Percentiles rank a stretch among this genome's conserved stretches.
These are phyloP conservation scores for Volvox reticuliferus DNA, from an alignment of 139 green algal species.

Conservation along the genomic window DNA sequence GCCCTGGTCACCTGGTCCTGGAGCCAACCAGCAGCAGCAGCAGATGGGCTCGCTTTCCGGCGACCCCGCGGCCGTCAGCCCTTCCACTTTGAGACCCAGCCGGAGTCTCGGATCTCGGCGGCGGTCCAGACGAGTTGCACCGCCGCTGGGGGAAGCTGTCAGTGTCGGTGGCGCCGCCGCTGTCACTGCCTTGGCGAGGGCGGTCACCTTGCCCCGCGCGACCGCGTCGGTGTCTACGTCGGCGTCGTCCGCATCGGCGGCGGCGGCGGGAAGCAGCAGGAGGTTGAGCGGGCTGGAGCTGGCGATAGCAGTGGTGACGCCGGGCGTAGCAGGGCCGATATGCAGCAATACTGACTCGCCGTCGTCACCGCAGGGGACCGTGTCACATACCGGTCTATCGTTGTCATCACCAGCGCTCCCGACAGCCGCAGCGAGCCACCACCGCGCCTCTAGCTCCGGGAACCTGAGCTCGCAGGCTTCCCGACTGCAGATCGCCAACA, in stretches of 20 bases:
- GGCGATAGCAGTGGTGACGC: not conserved
- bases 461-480: not conserved
- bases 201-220: not conserved
- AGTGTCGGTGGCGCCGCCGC: not conserved
- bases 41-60: not conserved
- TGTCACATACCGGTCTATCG: not conserved
- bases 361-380: not conserved
- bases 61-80: not conserved
- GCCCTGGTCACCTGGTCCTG: not conserved
- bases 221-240: not conserved
- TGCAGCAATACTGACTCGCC: not conserved
- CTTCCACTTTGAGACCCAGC: not conserved
- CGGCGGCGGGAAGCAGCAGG: not conserved
- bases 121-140: not conserved
- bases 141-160: not conserved
- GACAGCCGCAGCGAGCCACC: not conserved
- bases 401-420: not conserved
- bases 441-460: not conserved
- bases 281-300: not conserved
- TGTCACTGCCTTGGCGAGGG: not conserved
- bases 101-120: not conserved
- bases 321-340: too few species aligned
- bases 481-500: not conserved
- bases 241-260: not conserved
- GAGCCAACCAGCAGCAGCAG: not conserved